These are phyloP conservation scores for Leucoagaricus sp. DNA, from an alignment of 1,284 basidiomycete genomes.

Conservation along the genomic window DNA sequence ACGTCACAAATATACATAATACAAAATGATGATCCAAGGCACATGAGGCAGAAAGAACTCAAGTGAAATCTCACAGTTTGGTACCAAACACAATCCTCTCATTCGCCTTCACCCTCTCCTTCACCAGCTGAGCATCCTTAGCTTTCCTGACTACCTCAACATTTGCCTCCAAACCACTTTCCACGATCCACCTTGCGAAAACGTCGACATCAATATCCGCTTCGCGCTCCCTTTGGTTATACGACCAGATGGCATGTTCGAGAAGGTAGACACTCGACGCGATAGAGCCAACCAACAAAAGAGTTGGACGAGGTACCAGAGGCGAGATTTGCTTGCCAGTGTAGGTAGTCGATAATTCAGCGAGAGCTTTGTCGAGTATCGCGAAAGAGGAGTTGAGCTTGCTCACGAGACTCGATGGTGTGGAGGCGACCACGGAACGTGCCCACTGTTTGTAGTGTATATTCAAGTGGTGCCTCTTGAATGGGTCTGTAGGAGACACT, in stretches of 20 bases:
- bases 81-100: conserved; percentile 35
- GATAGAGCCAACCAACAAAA: conserved; percentile 57
- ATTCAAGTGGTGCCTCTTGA: not conserved
- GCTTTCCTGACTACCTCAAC: conserved; percentile 43
- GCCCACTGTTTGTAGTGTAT: conserved; percentile 51
- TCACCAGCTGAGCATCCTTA: conserved; percentile 21
- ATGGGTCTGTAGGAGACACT: conserved; percentile 14
- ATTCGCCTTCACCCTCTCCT: conserved; percentile 37
- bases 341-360: conserved; percentile 38
- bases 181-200: conserved; percentile 58
- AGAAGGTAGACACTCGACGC: conserved; percentile 56
- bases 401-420: conserved; percentile 32
- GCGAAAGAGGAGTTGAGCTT: conserved; percentile 30
- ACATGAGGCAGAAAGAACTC: too few relatives aligned
- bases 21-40: too few relatives aligned
- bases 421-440: conserved; percentile 41
- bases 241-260: conserved; percentile 67
- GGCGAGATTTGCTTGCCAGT: conserved; percentile 39
- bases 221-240: conserved; percentile 31
- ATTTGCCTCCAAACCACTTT: conserved; percentile 46
- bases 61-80: conserved; percentile 19
- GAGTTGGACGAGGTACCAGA: conserved; percentile 53
- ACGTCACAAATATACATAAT: too few relatives aligned
- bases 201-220: conserved; percentile 48
- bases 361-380: conserved; percentile 38